Conservation (phyloP, 805 yeast genomes). For the Maudiozyma pseudohumilis region DNA sequence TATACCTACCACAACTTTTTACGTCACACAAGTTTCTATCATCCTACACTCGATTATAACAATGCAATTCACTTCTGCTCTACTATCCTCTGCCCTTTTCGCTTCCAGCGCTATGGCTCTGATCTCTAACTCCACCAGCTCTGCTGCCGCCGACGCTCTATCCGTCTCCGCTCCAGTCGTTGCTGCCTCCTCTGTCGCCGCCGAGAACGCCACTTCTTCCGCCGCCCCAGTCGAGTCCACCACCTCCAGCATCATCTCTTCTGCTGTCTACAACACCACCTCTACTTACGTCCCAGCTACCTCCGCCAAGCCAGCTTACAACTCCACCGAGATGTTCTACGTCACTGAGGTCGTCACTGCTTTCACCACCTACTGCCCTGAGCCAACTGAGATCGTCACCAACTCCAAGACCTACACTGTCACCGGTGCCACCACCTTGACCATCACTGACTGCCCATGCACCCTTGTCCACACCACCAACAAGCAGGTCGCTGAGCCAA, state of each 20-base stretch:
- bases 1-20: background rate
- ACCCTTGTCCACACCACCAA: constrained; percentile 33
- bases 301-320: background rate
- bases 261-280: background rate
- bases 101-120: constrained; percentile 6
- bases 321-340: constrained; percentile 7
- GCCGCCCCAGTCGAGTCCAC: background rate
- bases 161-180: background rate
- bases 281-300: background rate
- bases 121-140: constrained; percentile 2
- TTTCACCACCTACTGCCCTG: constrained; percentile 78
- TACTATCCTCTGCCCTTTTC: constrained; percentile 5
- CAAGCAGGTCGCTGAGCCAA: constrained; percentile 1
- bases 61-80: constrained; percentile 5
- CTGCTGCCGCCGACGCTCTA: background rate
- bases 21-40: background rate
- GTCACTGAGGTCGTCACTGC: constrained; percentile 46
- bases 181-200: background rate
- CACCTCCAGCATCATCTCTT: background rate
- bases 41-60: background rate
- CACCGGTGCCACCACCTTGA: constrained; percentile 69
- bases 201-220: background rate
- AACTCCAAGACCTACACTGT: constrained; percentile 65
- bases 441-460: constrained; percentile 84
- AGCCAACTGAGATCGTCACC: constrained; percentile 53